Evolutionary conservation across 371 early-diverging fungal species (phyloP), one percentile per base, ranked within the genome.

Genomic region (Nematocida major): DNA sequence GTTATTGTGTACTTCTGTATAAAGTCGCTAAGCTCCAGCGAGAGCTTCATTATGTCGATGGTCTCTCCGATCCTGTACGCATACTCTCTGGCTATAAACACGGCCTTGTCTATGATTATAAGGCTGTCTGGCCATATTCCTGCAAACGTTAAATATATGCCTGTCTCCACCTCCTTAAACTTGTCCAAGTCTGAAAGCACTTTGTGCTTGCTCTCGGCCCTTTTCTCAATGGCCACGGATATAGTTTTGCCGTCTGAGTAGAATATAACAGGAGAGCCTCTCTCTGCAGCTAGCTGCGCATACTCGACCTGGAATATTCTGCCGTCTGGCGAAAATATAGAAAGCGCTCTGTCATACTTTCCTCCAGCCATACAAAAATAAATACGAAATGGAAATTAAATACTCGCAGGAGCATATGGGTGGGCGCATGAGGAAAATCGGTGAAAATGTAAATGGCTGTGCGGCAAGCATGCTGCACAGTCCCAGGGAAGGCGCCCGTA

Each of bases 291-390:
- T 81, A 97, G 95, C 73, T 94, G 90, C 54, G 99, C 99, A 85
- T 97, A 97, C 87, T 99, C 98, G 68, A 99, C 98, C 88, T 97
- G 99, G 85, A 96, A 95, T 68, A 99, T 87, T 85, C 96, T 94
- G 61, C 99, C 99, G 85, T 99, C 97, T 49, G 99, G 97, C 38
- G 96, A 95, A 85, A 99, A 99, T 73, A 97, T 92, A 53, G 97
- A 96, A 77, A 96, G 88, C 59, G 95, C 94, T 65, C 76, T 67
- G 53, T 84, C 83, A 79, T 81, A 85, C 34, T 50, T 70, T 26
- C 32, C 57, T 57, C 34, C 57, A 34, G 9, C 38, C 78, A 78
- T 78, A 11, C n/a, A 48, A 63, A 73, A 59, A 62, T 49, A 73
- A 49, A 73, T n/a, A 73, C 3, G n/a, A 24, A 53, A 73, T 45